A percentile compares a stretch with the other conserved stretches of the same genome.
These are phyloP conservation scores for Vitis hybrid DNA, from an alignment of 177 flowering plant genomes.

Conservation along the genomic window DNA sequence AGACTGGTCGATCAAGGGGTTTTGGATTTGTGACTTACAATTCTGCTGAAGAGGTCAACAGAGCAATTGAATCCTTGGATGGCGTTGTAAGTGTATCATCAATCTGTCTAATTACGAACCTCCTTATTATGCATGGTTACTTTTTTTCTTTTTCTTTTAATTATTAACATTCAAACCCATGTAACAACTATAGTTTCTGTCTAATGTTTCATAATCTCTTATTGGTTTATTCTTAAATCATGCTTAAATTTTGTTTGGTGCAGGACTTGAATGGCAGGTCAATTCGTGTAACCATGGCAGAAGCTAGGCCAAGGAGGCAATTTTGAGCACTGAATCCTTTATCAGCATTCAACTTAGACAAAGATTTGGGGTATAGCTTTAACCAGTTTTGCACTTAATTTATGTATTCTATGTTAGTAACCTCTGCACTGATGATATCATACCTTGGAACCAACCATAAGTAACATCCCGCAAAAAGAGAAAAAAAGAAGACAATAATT, in stretches of 20 bases:
- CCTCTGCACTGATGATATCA: neutral
- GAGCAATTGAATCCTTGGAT: constrained; percentile 66
- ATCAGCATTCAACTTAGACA: neutral
- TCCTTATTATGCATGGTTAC: neutral
- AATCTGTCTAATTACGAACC: neutral
- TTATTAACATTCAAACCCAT: neutral
- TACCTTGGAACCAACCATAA: neutral
- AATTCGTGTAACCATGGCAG: constrained; percentile 72
- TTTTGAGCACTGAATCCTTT: constrained; percentile 33
- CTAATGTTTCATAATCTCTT: no score
- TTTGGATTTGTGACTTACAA: constrained; percentile 85
- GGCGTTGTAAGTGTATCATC: constrained; percentile 65
- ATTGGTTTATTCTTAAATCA: no score
- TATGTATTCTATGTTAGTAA: neutral
- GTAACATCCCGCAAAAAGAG: neutral
- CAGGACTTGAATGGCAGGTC: constrained; percentile 81
- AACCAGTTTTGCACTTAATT: neutral
- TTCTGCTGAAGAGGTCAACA: constrained; percentile 66
- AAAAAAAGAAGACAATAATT: neutral
- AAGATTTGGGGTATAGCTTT: neutral
- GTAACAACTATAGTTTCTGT: neutral
- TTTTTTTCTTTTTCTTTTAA: neutral
- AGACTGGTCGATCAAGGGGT: constrained; percentile 90
- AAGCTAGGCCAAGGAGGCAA: constrained; percentile 66
- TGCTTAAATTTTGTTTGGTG: constrained; percentile 9